Percentiles rank a stretch among this genome's conserved stretches.
phyloP scores from a whole-genome alignment of 164 flowering plant genomes.

The Chimonanthus salicifolius region DNA sequence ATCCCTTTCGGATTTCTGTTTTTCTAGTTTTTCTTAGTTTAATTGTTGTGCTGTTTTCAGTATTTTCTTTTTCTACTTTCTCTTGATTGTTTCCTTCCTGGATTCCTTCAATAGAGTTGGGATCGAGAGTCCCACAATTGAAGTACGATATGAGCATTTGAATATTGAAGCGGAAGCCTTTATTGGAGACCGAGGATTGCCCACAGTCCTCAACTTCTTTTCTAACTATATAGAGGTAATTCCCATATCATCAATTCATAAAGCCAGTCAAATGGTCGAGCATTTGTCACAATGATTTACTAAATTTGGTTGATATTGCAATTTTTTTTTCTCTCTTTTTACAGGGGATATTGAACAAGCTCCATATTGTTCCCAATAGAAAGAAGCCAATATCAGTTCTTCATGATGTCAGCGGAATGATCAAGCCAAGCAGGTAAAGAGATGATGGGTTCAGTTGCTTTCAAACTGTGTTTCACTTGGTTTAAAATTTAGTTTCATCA shows the following conservation, averaged over 20 bases:
- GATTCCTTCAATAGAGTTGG: conserved; percentile 53
- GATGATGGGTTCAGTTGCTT: background rate
- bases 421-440: conserved; percentile 11
- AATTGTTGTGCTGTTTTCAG: background rate
- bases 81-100: background rate
- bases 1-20: conserved; percentile 3
- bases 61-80: background rate
- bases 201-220: conserved; percentile 48
- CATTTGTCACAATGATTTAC: no score
- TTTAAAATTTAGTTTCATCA: background rate
- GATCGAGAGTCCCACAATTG: conserved; percentile 68
- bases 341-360: conserved; percentile 7
- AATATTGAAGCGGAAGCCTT: conserved; percentile 66
- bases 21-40: background rate
- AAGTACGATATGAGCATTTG: conserved; percentile 72
- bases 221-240: conserved; percentile 10
- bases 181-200: conserved; percentile 70
- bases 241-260: no score
- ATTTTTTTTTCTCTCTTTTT: background rate
- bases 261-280: no score
- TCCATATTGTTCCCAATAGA: conserved; percentile 11
- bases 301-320: background rate
- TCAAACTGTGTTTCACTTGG: background rate
- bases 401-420: conserved; percentile 8
- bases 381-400: conserved; percentile 3